Evolutionary conservation across 805 yeast genomes (phyloP).

Genomic region (Starmerella apis): DNA sequence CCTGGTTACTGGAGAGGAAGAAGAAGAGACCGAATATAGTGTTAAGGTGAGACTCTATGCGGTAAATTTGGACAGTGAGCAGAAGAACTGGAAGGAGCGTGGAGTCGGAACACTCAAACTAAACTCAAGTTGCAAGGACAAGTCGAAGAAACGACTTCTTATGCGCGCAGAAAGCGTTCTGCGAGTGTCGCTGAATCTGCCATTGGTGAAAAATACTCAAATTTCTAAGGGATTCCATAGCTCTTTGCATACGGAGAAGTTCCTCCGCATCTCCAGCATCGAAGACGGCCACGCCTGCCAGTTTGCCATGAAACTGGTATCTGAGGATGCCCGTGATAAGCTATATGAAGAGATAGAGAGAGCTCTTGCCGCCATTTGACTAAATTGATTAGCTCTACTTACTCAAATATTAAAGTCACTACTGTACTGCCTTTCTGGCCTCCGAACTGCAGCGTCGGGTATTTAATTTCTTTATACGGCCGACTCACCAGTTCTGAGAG

Average conservation of each 20-base stretch:
- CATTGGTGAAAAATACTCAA: conserved; percentile 51
- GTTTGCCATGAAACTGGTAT: conserved; percentile 66
- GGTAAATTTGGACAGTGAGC: conserved; percentile 46
- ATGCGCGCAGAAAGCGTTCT: conserved; percentile 86
- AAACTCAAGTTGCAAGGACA: conserved; percentile 36
- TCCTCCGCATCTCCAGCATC: conserved; percentile 60
- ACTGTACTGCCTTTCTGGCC: conserved; percentile 83
- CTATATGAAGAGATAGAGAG: conserved; percentile 36
- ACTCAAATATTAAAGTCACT: conserved; percentile 66
- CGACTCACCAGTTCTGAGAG: conserved; percentile 37
- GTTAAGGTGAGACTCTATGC: conserved; percentile 71
- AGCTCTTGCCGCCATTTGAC: neutral
- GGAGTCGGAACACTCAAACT: conserved; percentile 85
- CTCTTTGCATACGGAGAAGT: conserved; percentile 74
- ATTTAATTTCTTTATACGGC: conserved; percentile 38
- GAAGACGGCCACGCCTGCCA: conserved; percentile 64
- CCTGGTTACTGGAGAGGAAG: conserved; percentile 83
- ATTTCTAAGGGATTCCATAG: conserved; percentile 74
- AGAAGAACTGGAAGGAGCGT: conserved; percentile 90
- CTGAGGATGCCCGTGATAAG: conserved; percentile 48
- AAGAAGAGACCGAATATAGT: conserved; percentile 57
- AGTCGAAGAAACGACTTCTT: conserved; percentile 50
- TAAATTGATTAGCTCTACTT: too few species aligned
- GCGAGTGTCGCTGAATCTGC: conserved; percentile 69
- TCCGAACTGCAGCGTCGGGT: conserved; percentile 80